Base-by-base conservation (phyloP, 2,329 filamentous ascomycete genomes). In the Talaromyces sp. region DNA sequence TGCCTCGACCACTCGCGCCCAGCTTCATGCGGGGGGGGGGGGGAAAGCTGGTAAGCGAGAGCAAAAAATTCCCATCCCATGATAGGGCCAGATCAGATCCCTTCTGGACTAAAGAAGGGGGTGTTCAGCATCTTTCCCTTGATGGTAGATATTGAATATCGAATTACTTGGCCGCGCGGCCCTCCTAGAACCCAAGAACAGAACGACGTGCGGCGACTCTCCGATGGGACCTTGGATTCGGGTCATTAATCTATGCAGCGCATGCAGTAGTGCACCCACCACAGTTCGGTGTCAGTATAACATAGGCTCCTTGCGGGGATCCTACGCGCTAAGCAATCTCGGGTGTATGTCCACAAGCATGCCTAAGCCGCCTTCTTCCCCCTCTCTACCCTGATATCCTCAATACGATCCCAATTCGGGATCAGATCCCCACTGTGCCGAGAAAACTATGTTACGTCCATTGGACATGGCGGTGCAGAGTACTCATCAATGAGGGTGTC, bases 231-330 rank as follows among this genome's bases (percentile, higher is more conserved):
- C 27, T 48, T 22, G 9, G 24, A 16, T 7, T 17, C 36, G 46
- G 46, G 36, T 40, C 46, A 29, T 30, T 35, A 45, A 17, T 30
- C 36, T 33, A 19, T 33, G 19, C 29, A 46, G 27, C 20, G 46
- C 29, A 24, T 41, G 46, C 46, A 48, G 46, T 48, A 48, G 46
- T 24, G 46, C 46, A 32, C 36, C 36, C n/a, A 32, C 46, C 35
- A 22, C 24, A 11, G 36, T 19, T 20, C 22, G 24, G 32, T 40
- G 17, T 33, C 16, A 48, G 36, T 41, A 41, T 35, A 33, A 42
- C 37, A 42, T 49, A 41, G 30, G 39, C 39, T 49, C 39, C 47
- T 49, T 49, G 39, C 47, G 47, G 47, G 39, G 39, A 10, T 27
- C 39, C 20, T n/a, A 39, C 47, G 47, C 47, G 47, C 47, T 49